phyloP scores from a whole-genome alignment of 345 rosid genomes.

The Arabis alpina region DNA sequence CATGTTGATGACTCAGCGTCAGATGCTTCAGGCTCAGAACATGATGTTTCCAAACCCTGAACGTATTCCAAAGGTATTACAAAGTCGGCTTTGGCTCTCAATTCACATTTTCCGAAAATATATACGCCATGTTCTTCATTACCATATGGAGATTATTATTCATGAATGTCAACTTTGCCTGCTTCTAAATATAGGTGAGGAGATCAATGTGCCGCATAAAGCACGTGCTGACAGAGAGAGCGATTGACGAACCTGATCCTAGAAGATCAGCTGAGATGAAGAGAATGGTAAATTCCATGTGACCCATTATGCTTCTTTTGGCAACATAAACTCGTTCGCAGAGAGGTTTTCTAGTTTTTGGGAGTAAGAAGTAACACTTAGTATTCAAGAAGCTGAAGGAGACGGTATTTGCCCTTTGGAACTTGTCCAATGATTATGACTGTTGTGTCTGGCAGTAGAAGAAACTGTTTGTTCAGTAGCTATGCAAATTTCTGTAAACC shows the following conservation, averaged over 20 bases:
- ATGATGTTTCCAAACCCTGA: constrained; percentile 92
- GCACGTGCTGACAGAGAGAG: constrained; percentile 83
- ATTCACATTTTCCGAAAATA: too few relatives aligned
- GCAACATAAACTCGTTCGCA: not conserved
- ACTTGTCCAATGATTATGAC: too few relatives aligned
- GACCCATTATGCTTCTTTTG: constrained; percentile 41
- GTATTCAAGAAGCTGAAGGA: too few relatives aligned
- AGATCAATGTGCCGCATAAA: constrained; percentile 89
- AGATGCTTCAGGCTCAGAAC: constrained; percentile 92
- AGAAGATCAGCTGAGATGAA: constrained; percentile 90
- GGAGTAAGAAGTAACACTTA: too few relatives aligned
- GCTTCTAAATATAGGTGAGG: constrained; percentile 56
- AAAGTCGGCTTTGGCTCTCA: not conserved
- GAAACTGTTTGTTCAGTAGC: too few relatives aligned
- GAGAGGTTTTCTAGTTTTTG: too few relatives aligned
- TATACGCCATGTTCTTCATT: too few relatives aligned
- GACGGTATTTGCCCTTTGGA: too few relatives aligned
- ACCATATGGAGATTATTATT: constrained; percentile 3
- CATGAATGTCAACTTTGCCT: constrained; percentile 4
- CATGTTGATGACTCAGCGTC: constrained; percentile 95
- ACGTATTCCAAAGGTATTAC: constrained; percentile 86
- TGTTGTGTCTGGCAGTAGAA: too few relatives aligned
- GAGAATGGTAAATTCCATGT: constrained; percentile 86
- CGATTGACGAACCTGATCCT: too few relatives aligned
- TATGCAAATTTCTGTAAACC: too few relatives aligned